phyloP scores from a whole-genome alignment of 345 rosid genomes.

The Citrus medica region DNA sequence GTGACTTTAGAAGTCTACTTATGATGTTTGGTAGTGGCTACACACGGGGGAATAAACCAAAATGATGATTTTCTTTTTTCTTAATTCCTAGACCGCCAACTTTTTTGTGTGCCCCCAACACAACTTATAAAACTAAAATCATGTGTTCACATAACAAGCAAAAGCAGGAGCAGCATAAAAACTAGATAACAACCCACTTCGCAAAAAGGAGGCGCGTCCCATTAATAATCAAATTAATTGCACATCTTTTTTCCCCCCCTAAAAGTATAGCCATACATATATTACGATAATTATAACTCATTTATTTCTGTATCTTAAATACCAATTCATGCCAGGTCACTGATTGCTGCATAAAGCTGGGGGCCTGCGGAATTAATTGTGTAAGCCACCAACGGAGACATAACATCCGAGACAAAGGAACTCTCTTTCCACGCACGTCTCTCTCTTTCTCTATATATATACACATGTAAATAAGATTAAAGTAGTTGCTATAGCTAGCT shows the following conservation, averaged over 20 bases:
- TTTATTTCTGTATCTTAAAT: not conserved
- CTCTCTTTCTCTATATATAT: too few species aligned
- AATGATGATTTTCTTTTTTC: constrained; percentile 9
- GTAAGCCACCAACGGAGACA: too few species aligned
- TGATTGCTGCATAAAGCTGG: too few species aligned
- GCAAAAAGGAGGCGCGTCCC: not conserved
- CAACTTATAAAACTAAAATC: not conserved
- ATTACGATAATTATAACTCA: not conserved
- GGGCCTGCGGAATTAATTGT: too few species aligned
- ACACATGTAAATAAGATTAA: too few species aligned
- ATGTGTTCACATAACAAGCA: not conserved
- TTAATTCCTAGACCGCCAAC: constrained; percentile 11
- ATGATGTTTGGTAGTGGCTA: constrained; percentile 4
- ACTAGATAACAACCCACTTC: not conserved
- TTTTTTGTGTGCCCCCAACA: constrained; percentile 1
- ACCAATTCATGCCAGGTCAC: too few species aligned
- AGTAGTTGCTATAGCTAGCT: too few species aligned
- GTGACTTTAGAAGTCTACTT: not conserved
- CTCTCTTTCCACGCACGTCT: constrained; percentile 3
- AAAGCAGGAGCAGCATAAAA: not conserved
- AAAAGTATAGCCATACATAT: not conserved
- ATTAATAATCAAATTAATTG: not conserved
- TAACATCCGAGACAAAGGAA: constrained; percentile 14
- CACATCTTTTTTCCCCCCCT: too few species aligned
- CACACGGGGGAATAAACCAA: not conserved